phyloP scores from a whole-genome alignment of 1,284 basidiomycete genomes.

The Inonotus obliquus region DNA sequence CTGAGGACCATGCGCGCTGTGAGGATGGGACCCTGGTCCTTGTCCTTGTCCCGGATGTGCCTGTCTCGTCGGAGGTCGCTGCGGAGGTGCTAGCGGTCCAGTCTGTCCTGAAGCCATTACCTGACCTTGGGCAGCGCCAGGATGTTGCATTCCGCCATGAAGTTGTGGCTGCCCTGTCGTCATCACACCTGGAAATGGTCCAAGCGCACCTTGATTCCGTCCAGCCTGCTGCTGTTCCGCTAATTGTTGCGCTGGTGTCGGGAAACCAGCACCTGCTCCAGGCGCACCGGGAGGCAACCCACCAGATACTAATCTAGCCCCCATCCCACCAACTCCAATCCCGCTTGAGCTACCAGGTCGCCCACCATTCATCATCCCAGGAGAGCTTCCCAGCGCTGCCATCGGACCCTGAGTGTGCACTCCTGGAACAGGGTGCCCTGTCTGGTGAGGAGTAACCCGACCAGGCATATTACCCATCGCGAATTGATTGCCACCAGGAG shows the following conservation, averaged over 20 bases:
- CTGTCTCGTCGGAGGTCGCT: constrained; percentile 7
- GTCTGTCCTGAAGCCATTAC: background rate
- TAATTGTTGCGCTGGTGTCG: constrained; percentile 11
- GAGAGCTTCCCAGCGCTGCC: constrained; percentile 10
- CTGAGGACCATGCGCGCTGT: background rate
- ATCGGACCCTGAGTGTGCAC: constrained; percentile 14
- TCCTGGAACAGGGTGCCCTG: background rate
- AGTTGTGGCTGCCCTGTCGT: too few relatives aligned
- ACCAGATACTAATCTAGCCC: background rate
- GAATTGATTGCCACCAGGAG: background rate
- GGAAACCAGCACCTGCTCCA: constrained; percentile 3
- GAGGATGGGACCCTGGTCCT: background rate
- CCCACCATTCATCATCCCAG: constrained; percentile 4
- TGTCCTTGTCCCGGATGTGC: background rate
- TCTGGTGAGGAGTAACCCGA: constrained; percentile 11
- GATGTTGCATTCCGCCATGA: background rate
- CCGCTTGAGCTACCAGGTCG: constrained; percentile 11
- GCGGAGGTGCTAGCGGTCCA: constrained; percentile 2
- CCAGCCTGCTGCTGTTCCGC: background rate
- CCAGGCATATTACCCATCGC: constrained; percentile 1
- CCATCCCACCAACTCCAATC: background rate
- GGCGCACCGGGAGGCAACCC: background rate
- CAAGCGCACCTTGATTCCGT: too few relatives aligned
- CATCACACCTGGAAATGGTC: background rate
- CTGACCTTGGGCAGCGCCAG: background rate